A percentile compares a stretch with the other conserved stretches of the same genome.
These are phyloP conservation scores for Lactarius psammicola DNA, from an alignment of 768 basidiomycete species.

Conservation along the genomic window DNA sequence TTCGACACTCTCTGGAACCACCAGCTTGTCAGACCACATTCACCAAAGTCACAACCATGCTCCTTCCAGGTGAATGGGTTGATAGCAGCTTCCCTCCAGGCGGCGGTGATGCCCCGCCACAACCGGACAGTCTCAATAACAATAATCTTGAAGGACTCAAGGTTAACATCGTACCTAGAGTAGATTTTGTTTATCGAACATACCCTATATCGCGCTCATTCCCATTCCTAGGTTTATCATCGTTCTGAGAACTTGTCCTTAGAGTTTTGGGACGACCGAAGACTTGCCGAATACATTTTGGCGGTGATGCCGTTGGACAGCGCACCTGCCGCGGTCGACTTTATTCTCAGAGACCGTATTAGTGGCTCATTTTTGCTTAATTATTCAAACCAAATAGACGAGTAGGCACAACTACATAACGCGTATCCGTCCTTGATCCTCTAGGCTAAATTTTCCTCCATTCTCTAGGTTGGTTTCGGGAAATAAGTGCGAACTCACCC, in stretches of 20 bases:
- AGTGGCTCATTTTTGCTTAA: neutral
- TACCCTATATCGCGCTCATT: neutral
- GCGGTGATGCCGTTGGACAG: neutral
- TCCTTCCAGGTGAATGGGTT: neutral
- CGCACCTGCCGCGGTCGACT: neutral
- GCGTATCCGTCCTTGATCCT: neutral
- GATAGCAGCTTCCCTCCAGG: neutral
- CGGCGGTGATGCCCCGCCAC: neutral
- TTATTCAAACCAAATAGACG: neutral
- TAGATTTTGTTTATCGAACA: neutral
- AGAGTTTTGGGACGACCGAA: neutral
- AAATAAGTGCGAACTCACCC: neutral
- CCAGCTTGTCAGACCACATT: neutral
- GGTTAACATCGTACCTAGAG: neutral
- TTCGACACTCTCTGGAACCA: neutral
- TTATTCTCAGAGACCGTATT: neutral
- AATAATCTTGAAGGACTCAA: neutral
- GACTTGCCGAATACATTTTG: neutral
- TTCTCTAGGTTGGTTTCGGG: neutral
- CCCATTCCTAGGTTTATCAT: neutral
- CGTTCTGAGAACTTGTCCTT: neutral
- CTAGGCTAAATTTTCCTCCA: neutral
- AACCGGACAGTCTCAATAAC: neutral
- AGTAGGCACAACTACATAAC: neutral
- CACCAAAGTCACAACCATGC: neutral